These are phyloP conservation scores for Fraxinus excelsior DNA, from an alignment of 257 asterid species.

Conservation along the genomic window DNA sequence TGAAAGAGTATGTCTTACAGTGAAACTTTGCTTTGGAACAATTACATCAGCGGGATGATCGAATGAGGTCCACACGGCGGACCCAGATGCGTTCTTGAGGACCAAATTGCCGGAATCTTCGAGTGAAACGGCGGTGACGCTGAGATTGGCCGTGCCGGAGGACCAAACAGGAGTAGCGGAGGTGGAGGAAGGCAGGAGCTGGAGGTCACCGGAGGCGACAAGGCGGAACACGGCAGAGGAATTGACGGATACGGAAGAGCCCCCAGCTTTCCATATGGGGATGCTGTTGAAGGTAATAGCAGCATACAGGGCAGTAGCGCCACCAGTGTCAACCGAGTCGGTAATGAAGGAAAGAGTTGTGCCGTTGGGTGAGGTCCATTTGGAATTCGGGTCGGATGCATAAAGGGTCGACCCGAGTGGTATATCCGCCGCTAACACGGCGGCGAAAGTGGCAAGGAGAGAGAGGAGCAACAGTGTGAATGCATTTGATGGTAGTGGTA, in stretches of 20 bases:
- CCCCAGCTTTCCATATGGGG: conserved; percentile 44
- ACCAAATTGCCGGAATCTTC: conserved; percentile 50
- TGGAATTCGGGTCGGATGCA: conserved; percentile 45
- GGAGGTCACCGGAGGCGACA: conserved; percentile 50
- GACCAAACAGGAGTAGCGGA: conserved; percentile 51
- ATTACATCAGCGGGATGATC: conserved; percentile 70
- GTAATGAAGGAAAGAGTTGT: conserved; percentile 39
- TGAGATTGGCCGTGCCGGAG: conserved; percentile 42
- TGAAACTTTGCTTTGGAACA: conserved; percentile 60
- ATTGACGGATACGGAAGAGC: conserved; percentile 21
- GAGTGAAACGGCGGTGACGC: conserved; percentile 44
- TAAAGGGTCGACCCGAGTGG: conserved; percentile 43
- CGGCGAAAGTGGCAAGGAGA: conserved; percentile 25
- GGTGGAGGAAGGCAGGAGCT: conserved; percentile 46
- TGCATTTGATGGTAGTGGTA: not conserved
- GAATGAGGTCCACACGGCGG: conserved; percentile 67
- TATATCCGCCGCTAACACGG: conserved; percentile 39
- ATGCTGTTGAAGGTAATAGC: conserved; percentile 39
- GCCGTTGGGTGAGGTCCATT: conserved; percentile 41
- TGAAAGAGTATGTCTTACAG: conserved; percentile 29
- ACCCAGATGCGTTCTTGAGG: conserved; percentile 56
- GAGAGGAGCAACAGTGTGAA: conserved; percentile 16
- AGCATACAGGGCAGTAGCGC: conserved; percentile 35
- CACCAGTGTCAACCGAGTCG: conserved; percentile 19
- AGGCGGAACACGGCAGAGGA: conserved; percentile 51